phyloP scores from a whole-genome alignment of 2,329 filamentous ascomycete genomes.

The Fusarium decemcellulare region DNA sequence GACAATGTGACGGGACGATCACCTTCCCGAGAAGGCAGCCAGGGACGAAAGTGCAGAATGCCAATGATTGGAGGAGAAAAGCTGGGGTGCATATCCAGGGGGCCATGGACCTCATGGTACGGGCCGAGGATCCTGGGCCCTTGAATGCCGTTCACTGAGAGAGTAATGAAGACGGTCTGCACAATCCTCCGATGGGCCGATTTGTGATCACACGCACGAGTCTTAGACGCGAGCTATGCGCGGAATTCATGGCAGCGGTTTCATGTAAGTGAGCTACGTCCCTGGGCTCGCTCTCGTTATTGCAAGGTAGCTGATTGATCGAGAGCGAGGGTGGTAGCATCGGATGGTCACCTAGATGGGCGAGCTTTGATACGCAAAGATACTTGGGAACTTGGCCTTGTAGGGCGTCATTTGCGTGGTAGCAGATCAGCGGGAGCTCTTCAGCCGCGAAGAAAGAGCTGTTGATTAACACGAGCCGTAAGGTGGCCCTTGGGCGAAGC shows the following conservation, averaged over 20 bases:
- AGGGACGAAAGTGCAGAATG: constrained; percentile 26
- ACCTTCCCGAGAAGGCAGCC: constrained; percentile 39
- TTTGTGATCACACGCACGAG: constrained; percentile 39
- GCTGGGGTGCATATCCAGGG: constrained; percentile 44
- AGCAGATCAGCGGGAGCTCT: background rate
- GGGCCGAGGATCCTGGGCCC: constrained; percentile 47
- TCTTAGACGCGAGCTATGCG: constrained; percentile 5
- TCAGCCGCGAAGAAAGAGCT: background rate
- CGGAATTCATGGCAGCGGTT: constrained; percentile 3
- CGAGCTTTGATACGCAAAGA: constrained; percentile 16
- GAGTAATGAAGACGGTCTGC: constrained; percentile 22
- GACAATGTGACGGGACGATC: background rate
- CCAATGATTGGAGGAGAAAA: constrained; percentile 39
- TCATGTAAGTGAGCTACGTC: constrained; percentile 35
- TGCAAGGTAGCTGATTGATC: constrained; percentile 28
- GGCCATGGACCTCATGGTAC: constrained; percentile 31
- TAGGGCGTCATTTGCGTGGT: no score
- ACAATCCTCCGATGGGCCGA: constrained; percentile 39
- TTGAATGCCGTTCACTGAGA: constrained; percentile 30
- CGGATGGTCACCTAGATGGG: constrained; percentile 36
- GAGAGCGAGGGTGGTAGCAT: constrained; percentile 30
- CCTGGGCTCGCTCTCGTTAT: constrained; percentile 12
- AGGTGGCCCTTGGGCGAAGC: constrained; percentile 16
- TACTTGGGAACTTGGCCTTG: background rate
- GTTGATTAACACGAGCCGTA: background rate